A percentile compares a stretch with the other conserved stretches of the same genome.
phyloP scores from a whole-genome alignment of 1,284 basidiomycete species.

The Rhodofomes roseus region DNA sequence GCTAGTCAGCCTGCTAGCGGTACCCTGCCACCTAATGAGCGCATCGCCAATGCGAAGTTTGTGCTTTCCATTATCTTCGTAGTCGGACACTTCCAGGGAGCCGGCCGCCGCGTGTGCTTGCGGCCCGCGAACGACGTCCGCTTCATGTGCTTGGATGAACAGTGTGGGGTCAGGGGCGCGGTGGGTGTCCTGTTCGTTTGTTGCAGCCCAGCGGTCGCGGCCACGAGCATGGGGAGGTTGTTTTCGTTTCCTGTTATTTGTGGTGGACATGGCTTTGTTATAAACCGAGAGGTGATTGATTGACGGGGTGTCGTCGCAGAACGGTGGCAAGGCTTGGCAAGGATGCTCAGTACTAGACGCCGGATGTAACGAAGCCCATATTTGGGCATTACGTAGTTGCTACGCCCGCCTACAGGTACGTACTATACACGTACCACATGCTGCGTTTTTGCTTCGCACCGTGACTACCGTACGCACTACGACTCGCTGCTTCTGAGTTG shows the following conservation, averaged over 20 bases:
- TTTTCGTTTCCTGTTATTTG: background rate
- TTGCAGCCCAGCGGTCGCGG: background rate
- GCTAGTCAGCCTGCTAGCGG: background rate
- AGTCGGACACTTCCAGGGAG: conserved; percentile 41
- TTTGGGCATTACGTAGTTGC: too few species aligned
- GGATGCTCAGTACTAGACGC: too few species aligned
- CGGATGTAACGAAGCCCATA: too few species aligned
- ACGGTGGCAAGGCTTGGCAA: too few species aligned
- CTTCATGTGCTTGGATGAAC: conserved; percentile 65
- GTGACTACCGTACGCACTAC: too few species aligned
- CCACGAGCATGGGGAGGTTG: background rate
- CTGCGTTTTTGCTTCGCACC: too few species aligned
- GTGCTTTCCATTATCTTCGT: conserved; percentile 9
- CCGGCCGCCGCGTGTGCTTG: conserved; percentile 38
- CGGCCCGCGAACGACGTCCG: conserved; percentile 53
- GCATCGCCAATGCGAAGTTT: conserved; percentile 33
- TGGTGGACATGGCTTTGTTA: background rate
- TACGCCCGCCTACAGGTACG: too few species aligned
- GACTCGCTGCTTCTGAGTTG: too few species aligned
- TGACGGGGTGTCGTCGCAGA: background rate
- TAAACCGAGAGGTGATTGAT: background rate
- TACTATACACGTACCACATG: too few species aligned
- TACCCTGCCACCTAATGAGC: conserved; percentile 41
- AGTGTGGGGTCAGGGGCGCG: conserved; percentile 27
- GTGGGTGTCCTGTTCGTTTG: background rate